Evolutionary conservation across 768 basidiomycete genomes (phyloP).

Genomic region (Pulveroboletus sp.): DNA sequence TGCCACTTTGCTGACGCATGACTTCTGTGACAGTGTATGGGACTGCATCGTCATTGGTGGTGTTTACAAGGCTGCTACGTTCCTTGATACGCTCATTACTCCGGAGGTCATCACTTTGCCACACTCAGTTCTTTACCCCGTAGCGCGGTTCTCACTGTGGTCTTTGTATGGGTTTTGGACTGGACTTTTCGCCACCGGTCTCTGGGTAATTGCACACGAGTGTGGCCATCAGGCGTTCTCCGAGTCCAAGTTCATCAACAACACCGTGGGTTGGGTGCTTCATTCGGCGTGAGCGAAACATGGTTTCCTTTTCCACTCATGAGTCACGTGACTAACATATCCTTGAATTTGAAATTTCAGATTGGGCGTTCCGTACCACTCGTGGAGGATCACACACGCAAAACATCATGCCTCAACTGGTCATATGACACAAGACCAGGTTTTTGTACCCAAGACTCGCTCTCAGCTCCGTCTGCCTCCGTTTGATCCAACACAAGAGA

Average conservation of each 20-base stretch:
- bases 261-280: constrained; percentile 86
- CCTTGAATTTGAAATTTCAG: constrained; percentile 36
- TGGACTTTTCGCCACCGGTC: constrained; percentile 85
- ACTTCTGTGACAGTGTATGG: constrained; percentile 50
- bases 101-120: constrained; percentile 53
- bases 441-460: constrained; percentile 91
- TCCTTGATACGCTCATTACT: constrained; percentile 59
- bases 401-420: constrained; percentile 95
- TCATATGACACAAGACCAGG: constrained; percentile 93
- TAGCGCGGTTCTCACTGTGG: constrained; percentile 68
- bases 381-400: constrained; percentile 91
- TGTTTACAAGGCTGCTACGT: constrained; percentile 64
- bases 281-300: constrained; percentile 77
- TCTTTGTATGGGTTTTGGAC: constrained; percentile 74
- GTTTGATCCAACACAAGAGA: constrained; percentile 66
- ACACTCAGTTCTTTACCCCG: constrained; percentile 56
- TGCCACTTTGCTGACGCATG: constrained; percentile 10
- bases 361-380: constrained; percentile 93
- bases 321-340: constrained; percentile 23
- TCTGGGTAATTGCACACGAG: constrained; percentile 95
- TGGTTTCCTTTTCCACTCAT: constrained; percentile 2
- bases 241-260: constrained; percentile 86
- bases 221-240: constrained; percentile 97
- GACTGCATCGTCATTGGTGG: constrained; percentile 67
- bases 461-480: constrained; percentile 61